phyloP scores from a whole-genome alignment of 2,329 filamentous ascomycete species.

The Fusarium buxicola region DNA sequence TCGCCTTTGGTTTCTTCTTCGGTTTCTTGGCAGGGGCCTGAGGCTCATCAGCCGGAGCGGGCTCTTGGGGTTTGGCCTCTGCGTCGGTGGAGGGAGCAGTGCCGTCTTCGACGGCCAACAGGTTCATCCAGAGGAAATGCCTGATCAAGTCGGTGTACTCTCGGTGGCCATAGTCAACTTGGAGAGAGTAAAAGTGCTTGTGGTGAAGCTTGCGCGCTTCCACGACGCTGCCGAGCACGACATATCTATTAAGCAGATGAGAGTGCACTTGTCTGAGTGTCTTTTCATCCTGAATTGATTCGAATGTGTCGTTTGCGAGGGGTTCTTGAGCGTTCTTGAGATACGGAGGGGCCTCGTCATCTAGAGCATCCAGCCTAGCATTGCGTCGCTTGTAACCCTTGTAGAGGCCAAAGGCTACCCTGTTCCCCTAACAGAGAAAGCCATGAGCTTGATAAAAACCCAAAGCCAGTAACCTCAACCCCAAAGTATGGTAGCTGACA shows the following conservation, averaged over 20 bases:
- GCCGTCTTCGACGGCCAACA: neutral
- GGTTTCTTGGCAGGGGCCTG: constrained; percentile 16
- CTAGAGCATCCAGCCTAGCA: constrained; percentile 35
- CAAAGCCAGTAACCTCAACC: no score
- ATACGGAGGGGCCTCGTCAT: constrained; percentile 27
- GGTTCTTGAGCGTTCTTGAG: constrained; percentile 21
- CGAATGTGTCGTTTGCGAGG: constrained; percentile 42
- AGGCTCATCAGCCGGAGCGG: neutral
- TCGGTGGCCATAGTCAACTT: constrained; percentile 43
- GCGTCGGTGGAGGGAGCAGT: neutral
- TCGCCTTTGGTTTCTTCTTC: constrained; percentile 38
- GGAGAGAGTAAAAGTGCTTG: constrained; percentile 42
- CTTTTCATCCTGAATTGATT: constrained; percentile 16
- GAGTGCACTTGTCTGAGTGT: constrained; percentile 28
- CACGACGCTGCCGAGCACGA: constrained; percentile 40
- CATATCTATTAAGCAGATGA: constrained; percentile 41
- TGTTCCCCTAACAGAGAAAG: no score
- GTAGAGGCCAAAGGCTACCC: constrained; percentile 30
- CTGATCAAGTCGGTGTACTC: constrained; percentile 46
- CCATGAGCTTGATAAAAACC: no score
- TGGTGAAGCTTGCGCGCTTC: constrained; percentile 44
- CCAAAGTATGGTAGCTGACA: no score
- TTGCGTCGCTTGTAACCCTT: constrained; percentile 46
- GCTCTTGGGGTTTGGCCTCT: neutral
- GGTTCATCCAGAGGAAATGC: constrained; percentile 46